These are phyloP conservation scores for Plasmodium yoelii DNA, from an alignment of 169 alveolate genomes.

Conservation along the genomic window DNA sequence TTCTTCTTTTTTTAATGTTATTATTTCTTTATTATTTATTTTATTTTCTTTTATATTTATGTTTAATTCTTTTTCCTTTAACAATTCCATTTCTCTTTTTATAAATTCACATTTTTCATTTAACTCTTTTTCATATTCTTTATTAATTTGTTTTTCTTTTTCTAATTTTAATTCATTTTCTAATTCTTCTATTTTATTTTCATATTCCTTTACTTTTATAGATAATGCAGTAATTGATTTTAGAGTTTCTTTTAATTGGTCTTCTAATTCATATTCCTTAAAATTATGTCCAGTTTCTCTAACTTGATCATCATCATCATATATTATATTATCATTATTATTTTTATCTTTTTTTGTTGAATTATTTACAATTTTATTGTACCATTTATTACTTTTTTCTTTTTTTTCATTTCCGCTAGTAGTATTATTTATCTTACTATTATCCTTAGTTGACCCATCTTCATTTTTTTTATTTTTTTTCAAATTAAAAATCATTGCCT, in stretches of 20 bases:
- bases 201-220: constrained; percentile 22
- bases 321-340: too few relatives aligned
- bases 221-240: constrained; percentile 46
- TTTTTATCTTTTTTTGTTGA: constrained; percentile 21
- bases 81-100: constrained; percentile 15
- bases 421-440: background rate
- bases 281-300: background rate
- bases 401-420: constrained; percentile 10
- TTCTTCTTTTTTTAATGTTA: constrained; percentile 46
- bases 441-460: background rate
- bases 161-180: constrained; percentile 53
- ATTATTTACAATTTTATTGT: constrained; percentile 37
- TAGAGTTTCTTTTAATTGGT: constrained; percentile 59
- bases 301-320: background rate
- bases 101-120: constrained; percentile 47
- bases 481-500: background rate
- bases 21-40: constrained; percentile 34
- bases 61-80: constrained; percentile 42
- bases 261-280: constrained; percentile 24
- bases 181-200: constrained; percentile 39
- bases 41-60: constrained; percentile 39
- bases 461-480: background rate
- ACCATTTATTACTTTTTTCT: constrained; percentile 47
- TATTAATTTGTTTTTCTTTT: constrained; percentile 36
- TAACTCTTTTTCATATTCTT: constrained; percentile 33